A percentile compares a stretch with the other conserved stretches of the same genome.
Evolutionary conservation across 2,329 filamentous ascomycete species (phyloP).

Genomic region (Hirsutella minnesotensis): DNA sequence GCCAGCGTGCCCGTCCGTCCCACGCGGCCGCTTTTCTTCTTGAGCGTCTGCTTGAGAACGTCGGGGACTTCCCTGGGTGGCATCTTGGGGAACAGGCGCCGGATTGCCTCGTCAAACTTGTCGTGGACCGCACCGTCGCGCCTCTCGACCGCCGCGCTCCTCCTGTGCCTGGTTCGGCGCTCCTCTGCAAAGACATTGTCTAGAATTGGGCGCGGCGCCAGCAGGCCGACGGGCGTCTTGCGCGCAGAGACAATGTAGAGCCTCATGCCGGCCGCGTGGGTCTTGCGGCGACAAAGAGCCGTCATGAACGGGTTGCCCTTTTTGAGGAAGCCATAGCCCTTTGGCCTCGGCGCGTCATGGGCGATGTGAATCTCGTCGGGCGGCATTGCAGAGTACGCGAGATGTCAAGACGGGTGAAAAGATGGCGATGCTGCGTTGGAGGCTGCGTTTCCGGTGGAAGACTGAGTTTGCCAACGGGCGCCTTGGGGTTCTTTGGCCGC

Average conservation of each 20-base stretch:
- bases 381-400: too few relatives aligned
- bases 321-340: conserved; percentile 27
- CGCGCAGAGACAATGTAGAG: conserved; percentile 24
- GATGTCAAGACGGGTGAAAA: not conserved
- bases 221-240: conserved; percentile 20
- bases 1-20: conserved; percentile 29
- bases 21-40: conserved; percentile 34
- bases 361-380: conserved; percentile 11
- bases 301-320: conserved; percentile 31
- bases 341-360: conserved; percentile 19
- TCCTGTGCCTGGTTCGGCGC: conserved; percentile 13
- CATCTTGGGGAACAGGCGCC: not conserved
- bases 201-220: conserved; percentile 23
- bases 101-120: conserved; percentile 22
- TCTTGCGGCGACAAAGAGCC: conserved; percentile 24
- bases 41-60: conserved; percentile 28
- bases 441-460: too few relatives aligned
- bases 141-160: conserved; percentile 18
- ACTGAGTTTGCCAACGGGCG: too few relatives aligned
- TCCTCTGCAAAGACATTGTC: conserved; percentile 16
- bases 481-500: too few relatives aligned
- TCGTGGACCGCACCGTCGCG: conserved; percentile 21
- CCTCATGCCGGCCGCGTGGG: conserved; percentile 16
- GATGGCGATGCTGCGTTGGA: not conserved
- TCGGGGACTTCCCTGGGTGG: conserved; percentile 12